Conservation (phyloP, 2,329 filamentous ascomycete genomes). For the Verticillium alfalfae region DNA sequence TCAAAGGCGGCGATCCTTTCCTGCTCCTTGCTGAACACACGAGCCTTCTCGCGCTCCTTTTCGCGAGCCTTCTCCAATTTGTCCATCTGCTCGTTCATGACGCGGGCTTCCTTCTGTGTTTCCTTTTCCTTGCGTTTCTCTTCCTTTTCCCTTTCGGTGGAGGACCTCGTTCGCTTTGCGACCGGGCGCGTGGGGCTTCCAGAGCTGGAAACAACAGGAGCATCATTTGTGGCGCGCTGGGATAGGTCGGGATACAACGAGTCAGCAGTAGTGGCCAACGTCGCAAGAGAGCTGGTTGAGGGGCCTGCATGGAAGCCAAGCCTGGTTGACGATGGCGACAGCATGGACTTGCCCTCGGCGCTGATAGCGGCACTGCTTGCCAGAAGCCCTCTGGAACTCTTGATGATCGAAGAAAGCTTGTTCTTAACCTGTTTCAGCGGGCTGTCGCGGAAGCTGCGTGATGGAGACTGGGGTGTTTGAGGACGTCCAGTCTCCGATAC, state of each 20-base stretch:
- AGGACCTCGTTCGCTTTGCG: slow-evolving; percentile 49
- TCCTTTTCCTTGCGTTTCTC: slow-evolving; percentile 64
- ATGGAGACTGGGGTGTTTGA: slow-evolving; percentile 52
- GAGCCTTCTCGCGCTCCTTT: slow-evolving; percentile 65
- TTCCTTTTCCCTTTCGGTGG: slow-evolving; percentile 55
- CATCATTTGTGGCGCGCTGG: slow-evolving; percentile 25
- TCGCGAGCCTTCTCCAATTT: slow-evolving; percentile 64
- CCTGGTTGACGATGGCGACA: slow-evolving; percentile 47
- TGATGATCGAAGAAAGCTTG: slow-evolving; percentile 85
- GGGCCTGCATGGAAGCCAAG: slow-evolving; percentile 35
- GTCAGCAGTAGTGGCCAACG: slow-evolving; percentile 22
- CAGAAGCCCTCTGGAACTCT: slow-evolving; percentile 79
- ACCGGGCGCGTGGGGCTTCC: slow-evolving; percentile 38
- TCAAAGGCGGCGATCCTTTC: slow-evolving; percentile 49
- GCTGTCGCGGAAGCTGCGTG: slow-evolving; percentile 59
- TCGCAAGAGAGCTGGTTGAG: slow-evolving; percentile 43
- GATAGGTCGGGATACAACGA: slow-evolving; percentile 41
- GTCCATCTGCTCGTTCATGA: slow-evolving; percentile 52
- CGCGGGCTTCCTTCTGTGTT: slow-evolving; percentile 59
- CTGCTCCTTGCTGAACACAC: slow-evolving; percentile 52
- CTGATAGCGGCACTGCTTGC: slow-evolving; percentile 66
- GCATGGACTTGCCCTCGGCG: slow-evolving; percentile 54
- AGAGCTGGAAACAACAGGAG: slow-evolving; percentile 15
- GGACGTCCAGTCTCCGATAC: slow-evolving; percentile 36
- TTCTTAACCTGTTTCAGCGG: slow-evolving; percentile 89